Evolutionary conservation across 139 green algal genomes (phyloP), one percentile per base, ranked within the genome.

Genomic region (Haematococcus lacustris): DNA sequence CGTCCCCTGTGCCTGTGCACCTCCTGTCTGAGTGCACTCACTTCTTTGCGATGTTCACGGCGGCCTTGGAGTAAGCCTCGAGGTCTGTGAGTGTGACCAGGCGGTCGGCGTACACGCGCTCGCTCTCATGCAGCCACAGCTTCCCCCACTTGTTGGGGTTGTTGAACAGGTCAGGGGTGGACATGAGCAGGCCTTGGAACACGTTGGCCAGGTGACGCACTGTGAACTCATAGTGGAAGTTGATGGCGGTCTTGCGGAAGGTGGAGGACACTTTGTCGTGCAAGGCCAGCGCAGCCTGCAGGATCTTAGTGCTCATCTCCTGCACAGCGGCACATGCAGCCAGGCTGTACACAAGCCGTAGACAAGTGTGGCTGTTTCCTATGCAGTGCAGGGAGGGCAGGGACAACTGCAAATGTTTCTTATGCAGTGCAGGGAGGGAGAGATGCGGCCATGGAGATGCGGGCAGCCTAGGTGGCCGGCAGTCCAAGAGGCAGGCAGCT

Each of bases 171-270:
- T 88, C 86, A 38, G 85, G 85, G 2, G 79, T 89, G 73, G 86
- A 92, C 85, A 96, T 92, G 68, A 94, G 86, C 82, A 94, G 78
- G 41, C 88, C 91, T 69, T 94, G 88, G 90, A 96, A 96, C 35
- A 96, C 90, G 63, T 94, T 92, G 59, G 90, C 82, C 59, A 96
- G 76, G 74, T 96, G 91, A 62, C 91, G 85, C 67, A 96, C 78
- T 21, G 88, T 92, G 83, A 93, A 96, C 83, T 97, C 91, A 68
- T 97, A 97, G 79, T 97, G 91, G 83, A 95, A 95, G 85, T 95
- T 97, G 50, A 94, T 80, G 35, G 91, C 91, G 17, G 91, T 95
- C 88, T 95, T 95, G 66, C 91, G 80, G 87, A 97, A 97, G 17
- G 84, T 93, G 71, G 75, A 61, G 23, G 81, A 84, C 65, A 97